Conservation (phyloP, 495 filamentous ascomycete genomes). For the Penicillium macrosclerotiorum region DNA sequence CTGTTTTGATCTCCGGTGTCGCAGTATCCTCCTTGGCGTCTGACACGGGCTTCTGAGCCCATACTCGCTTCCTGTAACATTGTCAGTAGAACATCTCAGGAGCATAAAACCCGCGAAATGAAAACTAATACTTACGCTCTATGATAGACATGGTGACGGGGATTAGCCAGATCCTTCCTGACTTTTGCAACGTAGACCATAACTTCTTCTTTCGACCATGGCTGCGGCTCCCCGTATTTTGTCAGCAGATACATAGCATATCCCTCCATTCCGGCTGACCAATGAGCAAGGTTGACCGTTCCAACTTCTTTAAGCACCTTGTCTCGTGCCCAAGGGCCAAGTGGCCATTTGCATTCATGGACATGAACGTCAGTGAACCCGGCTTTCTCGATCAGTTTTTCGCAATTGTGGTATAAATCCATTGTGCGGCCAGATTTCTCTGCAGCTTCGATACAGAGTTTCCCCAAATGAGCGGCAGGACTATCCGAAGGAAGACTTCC, state of each 20-base stretch:
- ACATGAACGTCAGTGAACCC: neutral
- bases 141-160: constrained; percentile 8
- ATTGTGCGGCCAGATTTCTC: neutral
- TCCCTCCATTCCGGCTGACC: constrained; percentile 19
- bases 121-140: neutral
- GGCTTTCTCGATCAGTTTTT: neutral
- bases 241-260: constrained; percentile 10
- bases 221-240: constrained; percentile 4
- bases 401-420: neutral
- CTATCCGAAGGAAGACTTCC: neutral
- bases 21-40: no score
- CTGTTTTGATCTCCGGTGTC: no score
- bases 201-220: constrained; percentile 13
- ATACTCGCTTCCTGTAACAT: no score
- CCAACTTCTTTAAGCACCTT: constrained; percentile 13
- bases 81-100: no score
- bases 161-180: constrained; percentile 7
- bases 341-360: constrained; percentile 8
- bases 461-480: neutral
- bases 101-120: no score
- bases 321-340: constrained; percentile 20
- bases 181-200: constrained; percentile 11
- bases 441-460: neutral
- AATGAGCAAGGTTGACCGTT: constrained; percentile 6
- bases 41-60: no score